phyloP scores from a whole-genome alignment of 2,329 filamentous ascomycete species.

The Colletotrichum phormii region DNA sequence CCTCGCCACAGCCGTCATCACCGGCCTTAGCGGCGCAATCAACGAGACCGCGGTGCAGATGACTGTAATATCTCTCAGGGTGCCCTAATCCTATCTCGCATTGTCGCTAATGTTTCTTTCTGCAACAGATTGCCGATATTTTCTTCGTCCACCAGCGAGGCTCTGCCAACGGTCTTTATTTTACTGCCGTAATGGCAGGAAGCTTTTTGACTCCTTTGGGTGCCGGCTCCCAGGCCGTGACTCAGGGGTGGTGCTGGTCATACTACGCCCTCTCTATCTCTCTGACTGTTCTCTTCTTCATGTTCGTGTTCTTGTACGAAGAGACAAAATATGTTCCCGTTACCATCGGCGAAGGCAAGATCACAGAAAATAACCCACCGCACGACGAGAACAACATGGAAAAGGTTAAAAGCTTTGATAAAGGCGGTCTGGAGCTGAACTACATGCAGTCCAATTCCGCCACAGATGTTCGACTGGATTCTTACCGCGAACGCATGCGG shows the following conservation, averaged over 20 bases:
- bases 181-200: slow-evolving; percentile 45
- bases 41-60: slow-evolving; percentile 53
- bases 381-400: neutral
- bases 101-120: slow-evolving; percentile 6
- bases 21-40: slow-evolving; percentile 50
- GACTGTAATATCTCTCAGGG: slow-evolving; percentile 39
- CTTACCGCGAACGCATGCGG: slow-evolving; percentile 40
- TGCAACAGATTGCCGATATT: slow-evolving; percentile 42
- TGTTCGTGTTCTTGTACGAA: slow-evolving; percentile 42
- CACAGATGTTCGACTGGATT: slow-evolving; percentile 23
- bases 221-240: slow-evolving; percentile 41
- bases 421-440: neutral
- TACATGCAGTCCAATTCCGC: slow-evolving; percentile 6
- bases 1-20: slow-evolving; percentile 39
- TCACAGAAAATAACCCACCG: neutral
- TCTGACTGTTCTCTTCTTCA: slow-evolving; percentile 39
- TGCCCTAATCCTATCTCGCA: neutral
- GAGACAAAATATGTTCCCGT: slow-evolving; percentile 46
- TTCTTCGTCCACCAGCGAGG: slow-evolving; percentile 47
- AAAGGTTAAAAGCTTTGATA: slow-evolving; percentile 1
- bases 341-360: slow-evolving; percentile 32
- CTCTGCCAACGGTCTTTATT: slow-evolving; percentile 46
- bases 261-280: slow-evolving; percentile 42
- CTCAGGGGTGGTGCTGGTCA: slow-evolving; percentile 46
- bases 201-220: slow-evolving; percentile 44